Conservation (phyloP, 768 basidiomycete species). For the Mycena pura region DNA sequence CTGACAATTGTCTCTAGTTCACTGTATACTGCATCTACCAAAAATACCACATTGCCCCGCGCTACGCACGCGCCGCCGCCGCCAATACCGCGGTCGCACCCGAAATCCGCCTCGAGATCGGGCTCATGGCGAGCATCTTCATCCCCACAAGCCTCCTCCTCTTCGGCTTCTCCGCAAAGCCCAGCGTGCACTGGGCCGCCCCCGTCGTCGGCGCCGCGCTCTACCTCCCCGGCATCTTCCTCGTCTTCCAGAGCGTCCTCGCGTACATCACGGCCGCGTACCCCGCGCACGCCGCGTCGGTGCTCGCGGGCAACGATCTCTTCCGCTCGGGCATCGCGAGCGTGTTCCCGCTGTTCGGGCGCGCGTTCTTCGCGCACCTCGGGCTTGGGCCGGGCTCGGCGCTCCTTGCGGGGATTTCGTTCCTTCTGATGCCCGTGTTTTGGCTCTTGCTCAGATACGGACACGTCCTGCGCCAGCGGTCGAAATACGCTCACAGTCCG, state of each 20-base stretch:
- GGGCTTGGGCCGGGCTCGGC: conserved; percentile 32
- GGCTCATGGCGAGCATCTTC: conserved; percentile 37
- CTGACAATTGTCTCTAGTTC: conserved; percentile 13
- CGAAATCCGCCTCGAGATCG: conserved; percentile 40
- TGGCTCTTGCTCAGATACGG: too few relatives aligned
- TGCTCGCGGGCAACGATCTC: conserved; percentile 41
- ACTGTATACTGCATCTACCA: too few relatives aligned
- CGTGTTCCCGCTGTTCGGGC: conserved; percentile 29
- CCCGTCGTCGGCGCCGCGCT: conserved; percentile 40
- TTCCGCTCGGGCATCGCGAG: conserved; percentile 35
- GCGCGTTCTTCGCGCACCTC: conserved; percentile 27
- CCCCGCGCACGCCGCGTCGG: conserved; percentile 36
- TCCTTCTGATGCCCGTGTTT: conserved; percentile 31
- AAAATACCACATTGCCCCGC: conserved; percentile 28
- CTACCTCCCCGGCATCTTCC: conserved; percentile 36
- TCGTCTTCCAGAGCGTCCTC: conserved; percentile 34
- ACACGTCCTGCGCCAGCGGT: too few relatives aligned
- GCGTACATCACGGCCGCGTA: conserved; percentile 40
- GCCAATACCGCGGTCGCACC: conserved; percentile 22
- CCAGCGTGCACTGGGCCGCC: conserved; percentile 39
- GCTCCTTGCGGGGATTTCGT: conserved; percentile 31
- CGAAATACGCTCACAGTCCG: too few relatives aligned
- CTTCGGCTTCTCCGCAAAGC: conserved; percentile 39
- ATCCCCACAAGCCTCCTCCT: conserved; percentile 41
- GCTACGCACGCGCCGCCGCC: conserved; percentile 14